phyloP scores from a whole-genome alignment of 495 filamentous ascomycete species.

The Trypethelium eluteriae region DNA sequence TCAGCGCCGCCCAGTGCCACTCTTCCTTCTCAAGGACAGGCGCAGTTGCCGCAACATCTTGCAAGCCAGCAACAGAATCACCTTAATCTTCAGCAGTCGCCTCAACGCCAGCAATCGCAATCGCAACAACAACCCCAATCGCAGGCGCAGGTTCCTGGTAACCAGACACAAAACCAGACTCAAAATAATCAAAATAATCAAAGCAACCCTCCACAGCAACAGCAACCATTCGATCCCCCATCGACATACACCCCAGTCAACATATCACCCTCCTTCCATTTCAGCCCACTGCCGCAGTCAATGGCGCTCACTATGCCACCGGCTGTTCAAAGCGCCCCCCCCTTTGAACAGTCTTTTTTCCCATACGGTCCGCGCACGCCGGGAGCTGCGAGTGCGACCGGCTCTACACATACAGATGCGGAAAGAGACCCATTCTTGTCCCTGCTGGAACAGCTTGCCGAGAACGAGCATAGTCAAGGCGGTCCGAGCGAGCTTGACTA shows the following conservation, averaged over 20 bases:
- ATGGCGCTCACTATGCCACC: constrained; percentile 5
- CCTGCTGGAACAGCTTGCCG: constrained; percentile 69
- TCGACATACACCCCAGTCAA: constrained; percentile 6
- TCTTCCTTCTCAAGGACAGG: neutral
- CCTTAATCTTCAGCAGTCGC: neutral
- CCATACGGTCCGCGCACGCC: constrained; percentile 32
- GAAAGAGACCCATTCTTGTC: constrained; percentile 77
- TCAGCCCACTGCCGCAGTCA: constrained; percentile 4
- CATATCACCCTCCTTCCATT: constrained; percentile 8
- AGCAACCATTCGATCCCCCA: constrained; percentile 9
- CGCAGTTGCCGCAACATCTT: neutral
- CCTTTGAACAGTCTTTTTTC: constrained; percentile 6
- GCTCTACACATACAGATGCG: constrained; percentile 27
- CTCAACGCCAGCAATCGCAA: constrained; percentile 12
- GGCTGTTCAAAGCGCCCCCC: constrained; percentile 1
- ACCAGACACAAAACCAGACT: constrained; percentile 35
- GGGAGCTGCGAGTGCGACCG: constrained; percentile 30
- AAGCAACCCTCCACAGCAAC: neutral
- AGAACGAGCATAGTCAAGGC: constrained; percentile 55
- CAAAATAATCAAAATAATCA: constrained; percentile 37
- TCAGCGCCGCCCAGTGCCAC: constrained; percentile 2
- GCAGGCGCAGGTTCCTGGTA: neutral
- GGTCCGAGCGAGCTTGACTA: constrained; percentile 66
- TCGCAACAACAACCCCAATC: constrained; percentile 25
- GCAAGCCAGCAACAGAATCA: neutral